Evolutionary conservation across 202 grass and related monocot species (phyloP).

Genomic region (Panicum virgatum): DNA sequence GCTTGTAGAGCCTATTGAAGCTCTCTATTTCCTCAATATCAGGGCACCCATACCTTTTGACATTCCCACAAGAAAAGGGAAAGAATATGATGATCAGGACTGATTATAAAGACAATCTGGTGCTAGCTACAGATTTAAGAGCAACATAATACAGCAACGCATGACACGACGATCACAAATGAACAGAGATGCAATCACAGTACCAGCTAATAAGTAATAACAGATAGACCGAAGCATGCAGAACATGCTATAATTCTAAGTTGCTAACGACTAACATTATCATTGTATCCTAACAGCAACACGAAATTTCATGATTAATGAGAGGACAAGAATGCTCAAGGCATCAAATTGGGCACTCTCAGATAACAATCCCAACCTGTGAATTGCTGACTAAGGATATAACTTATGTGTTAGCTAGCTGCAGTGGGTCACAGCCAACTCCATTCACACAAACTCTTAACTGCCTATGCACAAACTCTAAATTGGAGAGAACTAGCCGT

Average conservation of each 20-base stretch:
- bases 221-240: not conserved
- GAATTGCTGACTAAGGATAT: not conserved
- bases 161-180: constrained; percentile 5
- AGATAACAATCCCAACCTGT: not conserved
- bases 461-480: not conserved
- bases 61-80: not conserved
- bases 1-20: constrained; percentile 76
- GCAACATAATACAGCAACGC: not conserved
- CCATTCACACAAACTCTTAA: not conserved
- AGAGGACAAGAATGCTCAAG: not conserved
- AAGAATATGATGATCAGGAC: not conserved
- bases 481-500: not conserved
- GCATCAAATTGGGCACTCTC: not conserved
- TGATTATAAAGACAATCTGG: not conserved
- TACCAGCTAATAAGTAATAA: constrained; percentile 8
- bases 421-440: not conserved
- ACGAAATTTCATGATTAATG: not conserved
- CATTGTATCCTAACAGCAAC: not conserved
- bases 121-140: not conserved
- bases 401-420: not conserved
- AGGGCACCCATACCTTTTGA: constrained; percentile 76
- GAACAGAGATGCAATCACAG: not conserved
- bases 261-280: not conserved
- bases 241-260: not conserved
- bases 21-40: constrained; percentile 78